phyloP scores from a whole-genome alignment of 73 alveolate genomes.

The Paramecium pentaurelia region DNA sequence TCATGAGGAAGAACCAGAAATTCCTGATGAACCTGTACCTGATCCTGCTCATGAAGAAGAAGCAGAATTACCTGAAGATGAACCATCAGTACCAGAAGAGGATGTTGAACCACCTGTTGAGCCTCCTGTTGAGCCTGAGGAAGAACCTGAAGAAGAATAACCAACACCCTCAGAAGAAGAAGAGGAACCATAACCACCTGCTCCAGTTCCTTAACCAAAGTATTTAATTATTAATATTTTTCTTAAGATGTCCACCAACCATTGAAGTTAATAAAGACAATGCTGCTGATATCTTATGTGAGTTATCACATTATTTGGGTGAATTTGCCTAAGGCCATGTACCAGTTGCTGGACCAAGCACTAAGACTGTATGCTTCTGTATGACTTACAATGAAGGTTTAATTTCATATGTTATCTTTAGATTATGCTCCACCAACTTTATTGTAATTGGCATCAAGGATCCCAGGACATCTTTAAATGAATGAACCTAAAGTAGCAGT shows the following conservation, averaged over 20 bases:
- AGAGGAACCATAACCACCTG: conserved; percentile 37
- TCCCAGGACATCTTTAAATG: conserved; percentile 35
- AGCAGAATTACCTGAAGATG: not conserved
- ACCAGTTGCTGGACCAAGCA: not conserved
- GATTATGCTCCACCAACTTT: conserved; percentile 48
- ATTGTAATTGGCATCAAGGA: not conserved
- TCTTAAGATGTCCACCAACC: conserved; percentile 24
- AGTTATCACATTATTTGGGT: conserved; percentile 26
- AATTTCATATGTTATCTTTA: not conserved
- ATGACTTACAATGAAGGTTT: conserved; percentile 39
- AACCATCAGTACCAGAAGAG: not conserved
- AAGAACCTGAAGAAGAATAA: not conserved
- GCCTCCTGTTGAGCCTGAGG: conserved; percentile 10
- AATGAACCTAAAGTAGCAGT: conserved; percentile 4
- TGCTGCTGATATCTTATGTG: conserved; percentile 47
- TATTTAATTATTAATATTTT: not conserved
- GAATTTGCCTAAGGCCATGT: conserved; percentile 34
- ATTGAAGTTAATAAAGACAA: conserved; percentile 24
- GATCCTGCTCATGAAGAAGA: not conserved
- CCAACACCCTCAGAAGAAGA: not conserved
- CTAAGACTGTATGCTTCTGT: conserved; percentile 12
- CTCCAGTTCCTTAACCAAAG: conserved; percentile 29
- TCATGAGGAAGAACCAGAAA: not conserved
- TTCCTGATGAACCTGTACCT: not conserved
- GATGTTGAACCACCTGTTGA: not conserved